Evolutionary conservation across 768 basidiomycete species (phyloP).

Genomic region (Chlorophyllum brunneum): DNA sequence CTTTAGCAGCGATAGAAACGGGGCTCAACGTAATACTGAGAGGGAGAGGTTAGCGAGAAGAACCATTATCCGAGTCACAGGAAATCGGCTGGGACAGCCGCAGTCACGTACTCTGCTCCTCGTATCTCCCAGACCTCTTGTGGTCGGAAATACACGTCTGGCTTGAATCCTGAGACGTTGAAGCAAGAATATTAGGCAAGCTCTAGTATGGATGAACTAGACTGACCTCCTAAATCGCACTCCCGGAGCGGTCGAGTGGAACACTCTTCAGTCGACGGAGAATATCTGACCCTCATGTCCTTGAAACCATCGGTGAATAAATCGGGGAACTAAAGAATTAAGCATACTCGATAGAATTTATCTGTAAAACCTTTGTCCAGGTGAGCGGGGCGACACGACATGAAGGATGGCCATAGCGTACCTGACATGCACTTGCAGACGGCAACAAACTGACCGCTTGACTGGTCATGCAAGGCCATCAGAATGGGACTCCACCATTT

Average conservation of each 20-base stretch:
- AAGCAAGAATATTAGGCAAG: conserved; percentile 4
- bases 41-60: conserved; percentile 9
- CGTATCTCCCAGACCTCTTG: conserved; percentile 88
- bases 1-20: conserved; percentile 74
- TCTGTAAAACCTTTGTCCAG: conserved; percentile 71
- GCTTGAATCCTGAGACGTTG: conserved; percentile 46
- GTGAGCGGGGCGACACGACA: not conserved
- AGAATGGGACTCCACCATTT: conserved; percentile 92
- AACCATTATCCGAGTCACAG: not conserved
- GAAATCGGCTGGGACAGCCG: not conserved
- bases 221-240: conserved; percentile 60
- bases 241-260: conserved; percentile 52
- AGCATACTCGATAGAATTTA: conserved; percentile 65
- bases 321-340: not conserved
- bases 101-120: conserved; percentile 57
- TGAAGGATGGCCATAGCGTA: conserved; percentile 23
- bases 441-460: conserved; percentile 60
- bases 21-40: conserved; percentile 79
- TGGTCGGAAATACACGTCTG: conserved; percentile 68
- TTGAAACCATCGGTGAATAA: conserved; percentile 23
- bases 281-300: conserved; percentile 63
- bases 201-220: not conserved
- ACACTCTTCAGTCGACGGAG: conserved; percentile 37
- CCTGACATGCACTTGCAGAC: conserved; percentile 92
- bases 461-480: conserved; percentile 69